phyloP scores from a whole-genome alignment of 768 basidiomycete genomes.

The Boletus tomentosulus region DNA sequence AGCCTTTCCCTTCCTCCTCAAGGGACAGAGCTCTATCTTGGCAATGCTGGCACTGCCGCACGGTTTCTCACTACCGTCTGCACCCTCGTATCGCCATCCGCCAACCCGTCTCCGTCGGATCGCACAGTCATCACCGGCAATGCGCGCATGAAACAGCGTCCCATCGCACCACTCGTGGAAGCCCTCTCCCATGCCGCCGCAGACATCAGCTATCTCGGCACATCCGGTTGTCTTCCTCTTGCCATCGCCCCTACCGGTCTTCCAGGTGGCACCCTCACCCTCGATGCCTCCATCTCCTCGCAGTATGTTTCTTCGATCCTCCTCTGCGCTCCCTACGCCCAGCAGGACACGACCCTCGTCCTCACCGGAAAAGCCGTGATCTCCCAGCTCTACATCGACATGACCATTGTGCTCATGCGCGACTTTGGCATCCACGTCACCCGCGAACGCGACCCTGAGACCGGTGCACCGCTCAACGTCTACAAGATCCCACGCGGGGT shows the following conservation, averaged over 20 bases:
- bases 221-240: constrained; percentile 82
- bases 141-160: constrained; percentile 97
- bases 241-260: constrained; percentile 81
- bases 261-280: constrained; percentile 73
- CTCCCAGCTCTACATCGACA: constrained; percentile 98
- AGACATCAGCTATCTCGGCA: constrained; percentile 72
- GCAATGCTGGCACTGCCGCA: constrained; percentile 96
- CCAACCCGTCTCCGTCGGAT: constrained; percentile 33
- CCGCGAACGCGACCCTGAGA: constrained; percentile 53
- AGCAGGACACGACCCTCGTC: constrained; percentile 78
- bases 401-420: constrained; percentile 98
- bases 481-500: constrained; percentile 82
- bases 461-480: constrained; percentile 65
- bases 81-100: constrained; percentile 64
- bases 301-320: constrained; percentile 98
- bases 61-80: constrained; percentile 97
- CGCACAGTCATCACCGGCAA: constrained; percentile 92
- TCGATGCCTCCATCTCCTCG: constrained; percentile 92
- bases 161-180: constrained; percentile 91
- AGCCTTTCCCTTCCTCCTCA: constrained; percentile 69
- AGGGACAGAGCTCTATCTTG: constrained; percentile 89
- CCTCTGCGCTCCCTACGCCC: constrained; percentile 92
- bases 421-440: constrained; percentile 80
- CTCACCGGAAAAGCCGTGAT: constrained; percentile 94
- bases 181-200: constrained; percentile 82